Base-by-base conservation (phyloP, 257 asterid species). In the Solanum infundibuliforme region DNA sequence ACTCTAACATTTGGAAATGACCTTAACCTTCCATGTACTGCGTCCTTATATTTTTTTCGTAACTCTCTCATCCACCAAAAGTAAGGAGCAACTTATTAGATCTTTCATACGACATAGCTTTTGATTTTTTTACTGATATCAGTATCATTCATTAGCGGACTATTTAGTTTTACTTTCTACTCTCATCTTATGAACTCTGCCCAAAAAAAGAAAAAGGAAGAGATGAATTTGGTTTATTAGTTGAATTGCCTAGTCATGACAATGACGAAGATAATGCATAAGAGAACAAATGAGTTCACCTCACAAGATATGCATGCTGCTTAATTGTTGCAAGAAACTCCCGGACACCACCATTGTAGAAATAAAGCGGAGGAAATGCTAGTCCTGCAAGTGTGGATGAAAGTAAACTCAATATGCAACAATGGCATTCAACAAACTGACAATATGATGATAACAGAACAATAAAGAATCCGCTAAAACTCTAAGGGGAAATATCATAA, bases 351-450 rank as follows among this genome's bases (percentile, higher is more conserved):
- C 99, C 99, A 91, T 95, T 97, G 87, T 95, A 97, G 91, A 97
- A 97, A 92, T 97, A 95, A 87, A 97, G 98, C 20, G 99, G 98
- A 75, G 99, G 98, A 90, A 92, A 93, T 88, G 99, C 99, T 81
- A 97, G 94, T 87, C 99, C 99, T 97, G 92, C 85, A 88, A 91
- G 68, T 46, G 68, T 81, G 41, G 9, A 81, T 46, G 41, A 7
- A 81, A 46, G 27, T 46, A 46, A 46, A 48, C 25, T 16, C 85
- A 29, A 46, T 52, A 79, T 79, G 66, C 85, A 79, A 79, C 52
- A 16, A 35, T 10, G 7, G 9, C 66, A 43, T 29, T 27, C 39
- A 41, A 79, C n/a, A 41, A 81, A 46, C 39, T 29, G 85, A 41
- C n/a, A 81, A 81, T 81, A 79, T 81, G 85, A 46, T 29, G 16